Percentiles rank a stretch among this genome's conserved stretches.
phyloP scores from a whole-genome alignment of 352 stramenopile species.

The Phytophthora fragariae region DNA sequence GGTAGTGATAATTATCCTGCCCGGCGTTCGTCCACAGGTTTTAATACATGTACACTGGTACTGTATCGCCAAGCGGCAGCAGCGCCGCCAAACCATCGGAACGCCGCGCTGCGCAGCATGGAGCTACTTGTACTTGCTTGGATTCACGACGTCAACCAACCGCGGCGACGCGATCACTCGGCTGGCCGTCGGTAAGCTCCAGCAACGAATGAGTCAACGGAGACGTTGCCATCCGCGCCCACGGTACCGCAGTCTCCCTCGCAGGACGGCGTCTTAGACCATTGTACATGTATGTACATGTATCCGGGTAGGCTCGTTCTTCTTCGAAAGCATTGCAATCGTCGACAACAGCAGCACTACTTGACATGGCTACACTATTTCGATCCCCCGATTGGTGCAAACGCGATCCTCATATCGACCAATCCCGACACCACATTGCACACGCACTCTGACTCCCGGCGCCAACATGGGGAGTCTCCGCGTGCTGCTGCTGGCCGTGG shows the following conservation, averaged over 20 bases:
- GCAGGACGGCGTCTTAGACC: too few relatives aligned
- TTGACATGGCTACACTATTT: background rate
- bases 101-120: background rate
- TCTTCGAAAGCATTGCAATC: too few relatives aligned
- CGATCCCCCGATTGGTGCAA: background rate
- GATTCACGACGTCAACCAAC: background rate
- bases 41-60: background rate
- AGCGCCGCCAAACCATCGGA: background rate
- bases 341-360: background rate
- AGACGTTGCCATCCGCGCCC: too few relatives aligned
- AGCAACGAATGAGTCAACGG: too few relatives aligned
- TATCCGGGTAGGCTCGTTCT: too few relatives aligned
- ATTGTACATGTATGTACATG: too few relatives aligned
- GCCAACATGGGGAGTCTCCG: conserved; percentile 20
- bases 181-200: too few relatives aligned
- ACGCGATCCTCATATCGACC: background rate
- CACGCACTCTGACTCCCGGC: conserved; percentile 15
- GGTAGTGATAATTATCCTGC: too few relatives aligned
- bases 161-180: too few relatives aligned
- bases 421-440: background rate
- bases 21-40: background rate
- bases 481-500: conserved; percentile 28
- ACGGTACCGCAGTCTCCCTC: too few relatives aligned
- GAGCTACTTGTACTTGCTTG: background rate
- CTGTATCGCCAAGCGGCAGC: background rate